These are phyloP conservation scores for Cercospora berteroae DNA, from an alignment of 2,329 filamentous ascomycete species.

Conservation along the genomic window DNA sequence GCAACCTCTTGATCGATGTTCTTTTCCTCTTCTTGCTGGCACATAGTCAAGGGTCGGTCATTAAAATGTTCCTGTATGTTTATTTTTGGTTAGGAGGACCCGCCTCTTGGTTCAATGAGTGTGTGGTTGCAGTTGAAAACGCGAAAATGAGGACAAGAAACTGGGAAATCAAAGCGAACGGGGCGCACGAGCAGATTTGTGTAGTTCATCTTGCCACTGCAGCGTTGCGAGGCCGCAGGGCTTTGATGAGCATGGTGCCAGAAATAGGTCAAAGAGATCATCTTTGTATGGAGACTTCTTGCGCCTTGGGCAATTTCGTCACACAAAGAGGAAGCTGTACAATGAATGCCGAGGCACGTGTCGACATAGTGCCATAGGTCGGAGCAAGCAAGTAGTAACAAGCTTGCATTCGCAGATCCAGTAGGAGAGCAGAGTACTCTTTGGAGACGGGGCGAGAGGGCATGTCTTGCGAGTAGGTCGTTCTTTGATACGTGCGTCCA, in stretches of 20 bases:
- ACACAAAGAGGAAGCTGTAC: background rate
- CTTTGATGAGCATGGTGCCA: background rate
- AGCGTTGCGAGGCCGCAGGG: background rate
- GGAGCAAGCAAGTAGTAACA: background rate
- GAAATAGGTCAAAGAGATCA: slow-evolving; percentile 8
- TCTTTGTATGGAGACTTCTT: background rate
- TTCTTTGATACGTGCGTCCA: background rate
- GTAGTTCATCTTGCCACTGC: background rate
- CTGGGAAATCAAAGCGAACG: background rate
- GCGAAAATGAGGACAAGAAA: background rate
- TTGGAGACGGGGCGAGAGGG: background rate
- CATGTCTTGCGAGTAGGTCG: background rate
- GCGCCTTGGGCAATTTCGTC: background rate
- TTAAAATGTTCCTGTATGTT: background rate
- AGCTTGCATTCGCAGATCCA: background rate
- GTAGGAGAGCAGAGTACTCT: background rate
- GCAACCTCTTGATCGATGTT: background rate
- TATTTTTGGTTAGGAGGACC: slow-evolving; percentile 2
- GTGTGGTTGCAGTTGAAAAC: background rate
- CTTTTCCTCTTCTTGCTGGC: background rate
- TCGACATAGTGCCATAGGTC: background rate
- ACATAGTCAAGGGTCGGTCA: background rate
- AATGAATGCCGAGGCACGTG: background rate
- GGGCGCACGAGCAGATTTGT: background rate
- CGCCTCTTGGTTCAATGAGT: slow-evolving; percentile 3